Percentiles rank a stretch among this genome's conserved stretches.
phyloP scores from a whole-genome alignment of 2,329 filamentous ascomycete species.

The Malbranchea zuffiana region DNA sequence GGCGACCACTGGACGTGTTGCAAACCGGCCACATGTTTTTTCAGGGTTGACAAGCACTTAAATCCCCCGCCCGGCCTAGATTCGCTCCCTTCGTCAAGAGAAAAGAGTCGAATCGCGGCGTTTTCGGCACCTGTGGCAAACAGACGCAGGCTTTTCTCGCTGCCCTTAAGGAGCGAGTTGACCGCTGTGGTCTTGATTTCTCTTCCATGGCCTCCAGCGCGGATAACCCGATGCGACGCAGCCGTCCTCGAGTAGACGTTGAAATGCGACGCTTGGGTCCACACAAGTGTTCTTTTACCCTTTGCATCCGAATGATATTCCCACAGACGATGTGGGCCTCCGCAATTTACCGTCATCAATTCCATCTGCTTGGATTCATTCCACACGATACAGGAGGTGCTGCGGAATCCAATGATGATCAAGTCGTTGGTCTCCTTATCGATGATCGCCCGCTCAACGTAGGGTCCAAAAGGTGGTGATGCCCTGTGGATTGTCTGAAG shows the following conservation, averaged over 20 bases:
- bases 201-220: conserved; percentile 67
- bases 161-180: conserved; percentile 18
- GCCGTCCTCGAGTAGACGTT: conserved; percentile 34
- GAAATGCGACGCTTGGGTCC: conserved; percentile 57
- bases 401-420: conserved; percentile 68
- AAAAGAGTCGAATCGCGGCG: conserved; percentile 61
- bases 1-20: conserved; percentile 67
- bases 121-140: conserved; percentile 62
- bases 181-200: conserved; percentile 62
- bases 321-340: conserved; percentile 73
- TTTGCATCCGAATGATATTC: conserved; percentile 36
- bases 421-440: conserved; percentile 42
- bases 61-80: conserved; percentile 22
- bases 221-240: conserved; percentile 42
- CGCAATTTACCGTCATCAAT: conserved; percentile 64
- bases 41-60: conserved; percentile 53
- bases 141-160: conserved; percentile 10
- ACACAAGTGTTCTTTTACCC: conserved; percentile 52
- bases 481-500: conserved; percentile 55
- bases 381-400: conserved; percentile 70
- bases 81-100: conserved; percentile 14
- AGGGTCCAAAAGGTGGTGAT: conserved; percentile 58
- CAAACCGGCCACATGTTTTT: conserved; percentile 71
- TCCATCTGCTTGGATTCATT: conserved; percentile 62
- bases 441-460: conserved; percentile 64